Evolutionary conservation across 345 rosid species (phyloP).

Genomic region (rapeseed (Brassica napus)): Da-Ae NC_063439.1:5762001-5762500

Average conservation of each 20-base stretch:
- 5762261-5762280: not conserved
- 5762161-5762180: not conserved
- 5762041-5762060: not conserved
- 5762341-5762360: not conserved
- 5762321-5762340: not conserved
- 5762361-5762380: not conserved
- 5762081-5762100: not conserved
- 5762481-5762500: too few species aligned
- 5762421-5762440: too few species aligned
- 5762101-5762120: not conserved
- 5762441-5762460: too few species aligned
- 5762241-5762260: not conserved
- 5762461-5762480: too few species aligned
- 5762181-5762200: not conserved
- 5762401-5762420: conserved; percentile 9
- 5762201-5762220: not conserved
- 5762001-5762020: not conserved
- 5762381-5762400: conserved; percentile 20
- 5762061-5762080: not conserved
- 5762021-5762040: not conserved
- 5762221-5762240: conserved; percentile 6
- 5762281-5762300: not conserved
- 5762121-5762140: not conserved
- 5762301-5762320: not conserved
- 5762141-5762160: not conserved